Conservation (phyloP, 441 rosid species). For the Adansonia madagascariensis region DNA sequence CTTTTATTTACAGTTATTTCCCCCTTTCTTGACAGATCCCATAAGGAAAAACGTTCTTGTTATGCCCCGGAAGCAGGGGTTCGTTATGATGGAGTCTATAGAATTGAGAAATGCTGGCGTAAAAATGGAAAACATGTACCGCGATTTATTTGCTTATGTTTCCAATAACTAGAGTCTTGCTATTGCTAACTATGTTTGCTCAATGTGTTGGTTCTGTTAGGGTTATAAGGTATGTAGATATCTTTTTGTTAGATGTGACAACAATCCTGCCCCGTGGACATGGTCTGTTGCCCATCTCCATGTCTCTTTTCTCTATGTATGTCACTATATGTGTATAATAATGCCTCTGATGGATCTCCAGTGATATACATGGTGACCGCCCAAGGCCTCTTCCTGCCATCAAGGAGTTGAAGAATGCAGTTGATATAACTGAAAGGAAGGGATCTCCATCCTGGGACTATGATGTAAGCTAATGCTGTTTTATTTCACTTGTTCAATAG, state of each 20-base stretch:
- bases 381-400: constrained; percentile 70
- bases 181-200: background rate
- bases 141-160: background rate
- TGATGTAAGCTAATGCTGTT: constrained; percentile 51
- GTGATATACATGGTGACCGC: constrained; percentile 75
- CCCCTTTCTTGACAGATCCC: constrained; percentile 50
- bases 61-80: constrained; percentile 78
- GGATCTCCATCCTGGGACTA: constrained; percentile 80
- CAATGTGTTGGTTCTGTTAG: constrained; percentile 13
- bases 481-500: background rate
- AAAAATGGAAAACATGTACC: constrained; percentile 73
- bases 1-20: constrained; percentile 7
- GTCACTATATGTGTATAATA: background rate
- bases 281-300: constrained; percentile 47
- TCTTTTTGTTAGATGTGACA: constrained; percentile 87
- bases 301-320: background rate
- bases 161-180: background rate
- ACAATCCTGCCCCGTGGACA: constrained; percentile 92
- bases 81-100: constrained; percentile 82
- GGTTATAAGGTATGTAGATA: constrained; percentile 50
- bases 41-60: constrained; percentile 71
- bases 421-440: constrained; percentile 60
- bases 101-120: constrained; percentile 80
- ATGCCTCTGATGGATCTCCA: constrained; percentile 31
- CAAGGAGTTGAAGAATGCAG: constrained; percentile 57